Conservation (phyloP, 2,329 filamentous ascomycete genomes). For the Venturia nashicola region DNA sequence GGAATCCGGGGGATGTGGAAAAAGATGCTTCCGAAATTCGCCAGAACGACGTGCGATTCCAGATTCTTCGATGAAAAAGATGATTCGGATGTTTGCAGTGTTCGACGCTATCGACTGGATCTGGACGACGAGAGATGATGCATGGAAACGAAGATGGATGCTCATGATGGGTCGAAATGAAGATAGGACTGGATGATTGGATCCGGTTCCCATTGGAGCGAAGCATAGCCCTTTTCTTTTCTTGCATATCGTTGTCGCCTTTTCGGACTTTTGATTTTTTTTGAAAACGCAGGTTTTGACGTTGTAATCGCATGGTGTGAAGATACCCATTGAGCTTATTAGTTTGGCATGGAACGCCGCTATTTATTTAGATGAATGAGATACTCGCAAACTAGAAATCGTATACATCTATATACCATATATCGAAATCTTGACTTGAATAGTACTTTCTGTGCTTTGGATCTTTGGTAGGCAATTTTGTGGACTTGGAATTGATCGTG, state of each 20-base stretch:
- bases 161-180: no score
- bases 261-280: no score
- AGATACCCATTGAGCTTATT: conserved; percentile 11
- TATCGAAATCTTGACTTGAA: no score
- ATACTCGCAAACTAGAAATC: not conserved
- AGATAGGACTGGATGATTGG: not conserved
- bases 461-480: no score
- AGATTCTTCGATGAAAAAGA: conserved; percentile 24
- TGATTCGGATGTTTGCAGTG: conserved; percentile 16
- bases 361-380: conserved; percentile 1
- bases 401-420: not conserved
- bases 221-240: not conserved
- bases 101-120: conserved; percentile 24
- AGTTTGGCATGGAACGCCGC: conserved; percentile 3
- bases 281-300: no score
- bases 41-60: conserved; percentile 13
- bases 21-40: conserved; percentile 18
- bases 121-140: conserved; percentile 15
- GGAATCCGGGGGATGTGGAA: conserved; percentile 23
- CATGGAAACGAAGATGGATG: not conserved
- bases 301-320: conserved; percentile 4
- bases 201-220: no score
- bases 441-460: no score
- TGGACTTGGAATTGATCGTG: no score
- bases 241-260: not conserved